Base-by-base conservation (phyloP, 352 stramenopile species). In the Pythium dissotocum region DNA sequence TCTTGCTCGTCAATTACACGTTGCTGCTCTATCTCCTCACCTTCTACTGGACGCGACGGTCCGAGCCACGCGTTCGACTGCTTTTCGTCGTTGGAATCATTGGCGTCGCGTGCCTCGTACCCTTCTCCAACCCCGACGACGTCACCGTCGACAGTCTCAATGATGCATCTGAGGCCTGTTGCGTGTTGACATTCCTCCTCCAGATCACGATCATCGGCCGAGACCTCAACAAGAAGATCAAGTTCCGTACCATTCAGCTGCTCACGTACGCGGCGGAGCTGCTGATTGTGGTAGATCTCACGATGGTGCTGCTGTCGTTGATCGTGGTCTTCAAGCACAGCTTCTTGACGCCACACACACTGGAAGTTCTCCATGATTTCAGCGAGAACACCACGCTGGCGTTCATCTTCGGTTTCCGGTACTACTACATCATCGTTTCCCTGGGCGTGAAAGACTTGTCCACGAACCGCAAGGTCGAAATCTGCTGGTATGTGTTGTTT, bases 181-280 rank as follows among this genome's bases (percentile, higher is more conserved):
- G 38, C 30, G 33, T 35, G 26, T 38, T 63, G 1, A 60, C 62
- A 9, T 69, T 69, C 21, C 24, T 84, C 65, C 44, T 80, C 1
- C 65, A 80, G 40, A 79, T 78, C 65, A 73, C 63, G n/a, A 78
- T 83, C 56, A 70, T 80, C 28, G 70, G 66, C 0, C 58, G 61
- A 9, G 71, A 79, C 14, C 42, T 83, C 10, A 77, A 67, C 46
- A 71, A 70, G 33, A 78, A 74, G 33, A 63, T 80, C 13, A 62
- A 65, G n/a, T 69, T 80, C 30, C 49, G 59, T 6, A 63, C 70
- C 13, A 36, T 83, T n/a, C 14, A 52, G 33, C 35, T 28, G 9
- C 49, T 72, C 5, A 63, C 65, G 26, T 56, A 35, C 12, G n/a
- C 44, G 1, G 48, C 67, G 1, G 66, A 79, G 16, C 2, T 69